These are phyloP conservation scores for Odonthalia washingtoniensis DNA, from an alignment of 31 red algal species.

Conservation along the genomic window DNA sequence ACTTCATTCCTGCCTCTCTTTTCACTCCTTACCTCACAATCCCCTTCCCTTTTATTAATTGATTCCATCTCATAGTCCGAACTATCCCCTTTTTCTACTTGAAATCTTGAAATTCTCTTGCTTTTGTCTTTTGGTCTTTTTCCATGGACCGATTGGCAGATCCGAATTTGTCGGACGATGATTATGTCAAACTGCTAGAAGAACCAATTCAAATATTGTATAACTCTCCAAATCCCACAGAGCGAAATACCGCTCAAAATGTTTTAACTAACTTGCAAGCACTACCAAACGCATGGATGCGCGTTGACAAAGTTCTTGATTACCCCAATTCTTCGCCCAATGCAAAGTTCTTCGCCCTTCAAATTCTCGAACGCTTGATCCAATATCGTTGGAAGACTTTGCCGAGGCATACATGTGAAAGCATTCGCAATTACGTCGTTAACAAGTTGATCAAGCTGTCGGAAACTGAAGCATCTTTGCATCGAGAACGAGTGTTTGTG, in stretches of 20 bases:
- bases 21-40: too few relatives aligned
- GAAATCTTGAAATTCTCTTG: too few relatives aligned
- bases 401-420: slow-evolving; percentile 82
- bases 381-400: slow-evolving; percentile 98
- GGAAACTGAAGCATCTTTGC: slow-evolving; percentile 71
- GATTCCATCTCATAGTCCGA: too few relatives aligned
- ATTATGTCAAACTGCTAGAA: slow-evolving; percentile 89
- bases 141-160: slow-evolving; percentile 86
- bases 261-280: slow-evolving; percentile 84
- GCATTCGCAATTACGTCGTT: slow-evolving; percentile 94
- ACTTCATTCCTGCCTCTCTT: too few relatives aligned
- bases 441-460: slow-evolving; percentile 91
- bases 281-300: slow-evolving; percentile 89
- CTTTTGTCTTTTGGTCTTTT: too few relatives aligned
- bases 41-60: too few relatives aligned
- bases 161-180: slow-evolving; percentile 80
- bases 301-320: slow-evolving; percentile 96
- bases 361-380: slow-evolving; percentile 93
- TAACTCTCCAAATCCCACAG: slow-evolving; percentile 61
- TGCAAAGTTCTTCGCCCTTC: slow-evolving; percentile 95
- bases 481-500: slow-evolving; percentile 79
- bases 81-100: too few relatives aligned
- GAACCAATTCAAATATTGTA: slow-evolving; percentile 81
- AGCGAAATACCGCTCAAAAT: slow-evolving; percentile 82
- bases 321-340: slow-evolving; percentile 56